Evolutionary conservation across 2,329 filamentous ascomycete genomes (phyloP).

Genomic region (Leptographium wingfieldii): DNA sequence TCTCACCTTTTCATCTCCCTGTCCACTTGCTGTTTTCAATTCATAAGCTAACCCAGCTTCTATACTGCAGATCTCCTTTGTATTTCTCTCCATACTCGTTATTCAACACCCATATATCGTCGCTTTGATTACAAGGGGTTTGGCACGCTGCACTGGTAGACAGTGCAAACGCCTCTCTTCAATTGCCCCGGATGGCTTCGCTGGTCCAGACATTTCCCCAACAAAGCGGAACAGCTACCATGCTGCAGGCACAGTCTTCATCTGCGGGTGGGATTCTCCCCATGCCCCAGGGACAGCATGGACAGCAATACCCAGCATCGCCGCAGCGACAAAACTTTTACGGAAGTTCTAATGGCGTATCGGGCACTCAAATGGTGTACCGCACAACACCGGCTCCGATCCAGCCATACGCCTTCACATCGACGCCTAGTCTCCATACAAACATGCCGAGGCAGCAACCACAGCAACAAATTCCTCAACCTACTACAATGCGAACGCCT

Average conservation of each 20-base stretch:
- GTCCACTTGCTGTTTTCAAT: background rate
- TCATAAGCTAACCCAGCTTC: background rate
- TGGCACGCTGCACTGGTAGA: background rate
- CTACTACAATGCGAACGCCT: slow-evolving; percentile 31
- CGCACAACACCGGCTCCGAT: slow-evolving; percentile 46
- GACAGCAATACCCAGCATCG: slow-evolving; percentile 34
- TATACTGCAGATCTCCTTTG: background rate
- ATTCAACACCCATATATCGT: background rate
- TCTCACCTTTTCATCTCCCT: background rate
- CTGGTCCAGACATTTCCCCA: slow-evolving; percentile 72
- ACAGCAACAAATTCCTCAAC: slow-evolving; percentile 7
- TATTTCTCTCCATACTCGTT: background rate
- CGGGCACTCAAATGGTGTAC: slow-evolving; percentile 31
- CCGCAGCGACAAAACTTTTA: slow-evolving; percentile 40
- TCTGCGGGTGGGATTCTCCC: slow-evolving; percentile 50
- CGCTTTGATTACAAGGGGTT: background rate
- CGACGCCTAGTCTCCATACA: slow-evolving; percentile 52
- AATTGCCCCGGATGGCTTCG: slow-evolving; percentile 53
- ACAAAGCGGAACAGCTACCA: slow-evolving; percentile 59
- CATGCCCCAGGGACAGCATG: slow-evolving; percentile 32
- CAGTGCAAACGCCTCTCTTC: background rate
- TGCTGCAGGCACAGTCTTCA: slow-evolving; percentile 61
- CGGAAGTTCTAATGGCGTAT: slow-evolving; percentile 32
- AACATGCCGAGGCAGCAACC: slow-evolving; percentile 28
- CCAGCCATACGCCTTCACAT: slow-evolving; percentile 66